phyloP scores from a whole-genome alignment of 192 early-diverging fungal species.

The Coemansia sp. region DNA sequence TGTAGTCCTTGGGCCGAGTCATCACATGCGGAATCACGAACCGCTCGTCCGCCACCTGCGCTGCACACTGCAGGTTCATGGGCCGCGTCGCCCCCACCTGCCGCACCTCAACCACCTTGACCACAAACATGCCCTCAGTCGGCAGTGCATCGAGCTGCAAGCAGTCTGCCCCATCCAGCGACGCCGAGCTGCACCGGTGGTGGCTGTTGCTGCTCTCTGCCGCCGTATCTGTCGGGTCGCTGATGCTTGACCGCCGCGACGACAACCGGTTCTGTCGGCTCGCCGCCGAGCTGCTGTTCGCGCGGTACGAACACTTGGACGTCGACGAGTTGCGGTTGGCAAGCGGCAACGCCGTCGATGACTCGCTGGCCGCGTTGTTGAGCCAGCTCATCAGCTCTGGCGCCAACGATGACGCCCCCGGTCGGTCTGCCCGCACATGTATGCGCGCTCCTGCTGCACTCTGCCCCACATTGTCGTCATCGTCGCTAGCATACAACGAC shows the following conservation, averaged over 20 bases:
- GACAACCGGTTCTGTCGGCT: constrained; percentile 33
- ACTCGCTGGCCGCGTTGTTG: constrained; percentile 39
- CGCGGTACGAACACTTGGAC: constrained; percentile 45
- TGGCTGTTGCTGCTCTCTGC: neutral
- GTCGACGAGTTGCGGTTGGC: constrained; percentile 34
- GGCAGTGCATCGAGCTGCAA: neutral
- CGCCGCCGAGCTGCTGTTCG: constrained; percentile 52
- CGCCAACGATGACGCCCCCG: constrained; percentile 14
- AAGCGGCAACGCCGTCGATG: constrained; percentile 27
- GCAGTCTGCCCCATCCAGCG: neutral
- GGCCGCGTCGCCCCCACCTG: constrained; percentile 35
- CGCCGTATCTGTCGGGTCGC: neutral
- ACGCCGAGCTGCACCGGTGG: neutral
- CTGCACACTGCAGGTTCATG: constrained; percentile 52
- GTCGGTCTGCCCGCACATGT: constrained; percentile 28
- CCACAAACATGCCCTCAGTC: constrained; percentile 48
- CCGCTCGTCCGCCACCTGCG: constrained; percentile 47
- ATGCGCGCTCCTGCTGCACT: constrained; percentile 22
- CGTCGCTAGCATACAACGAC: constrained; percentile 42
- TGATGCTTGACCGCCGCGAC: constrained; percentile 34
- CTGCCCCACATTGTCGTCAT: neutral
- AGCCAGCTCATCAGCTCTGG: constrained; percentile 52
- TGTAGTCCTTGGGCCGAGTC: constrained; percentile 31
- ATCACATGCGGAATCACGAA: constrained; percentile 48
- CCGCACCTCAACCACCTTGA: constrained; percentile 47